phyloP scores from a whole-genome alignment of 1,139 yeast genomes.

The Debaryomyces singareniensis region DNA sequence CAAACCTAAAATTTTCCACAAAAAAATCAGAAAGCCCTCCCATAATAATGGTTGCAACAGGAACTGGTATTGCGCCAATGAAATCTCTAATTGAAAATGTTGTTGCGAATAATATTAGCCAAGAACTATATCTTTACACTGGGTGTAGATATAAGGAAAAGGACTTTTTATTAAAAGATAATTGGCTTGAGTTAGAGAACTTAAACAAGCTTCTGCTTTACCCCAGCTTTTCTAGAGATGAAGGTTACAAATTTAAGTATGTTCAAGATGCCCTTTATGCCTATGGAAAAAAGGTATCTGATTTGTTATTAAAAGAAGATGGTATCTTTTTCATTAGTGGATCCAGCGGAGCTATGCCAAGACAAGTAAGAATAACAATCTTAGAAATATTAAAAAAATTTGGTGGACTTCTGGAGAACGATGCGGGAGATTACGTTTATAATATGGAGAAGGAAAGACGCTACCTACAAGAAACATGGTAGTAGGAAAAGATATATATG shows the following conservation, averaged over 20 bases:
- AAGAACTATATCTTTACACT: constrained; percentile 49
- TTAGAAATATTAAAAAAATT: constrained; percentile 49
- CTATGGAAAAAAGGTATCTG: constrained; percentile 40
- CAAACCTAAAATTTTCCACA: constrained; percentile 28
- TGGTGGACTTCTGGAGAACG: constrained; percentile 29
- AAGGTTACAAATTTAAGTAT: constrained; percentile 38
- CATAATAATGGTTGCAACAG: constrained; percentile 73
- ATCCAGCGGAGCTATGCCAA: constrained; percentile 92
- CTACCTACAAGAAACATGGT: constrained; percentile 94
- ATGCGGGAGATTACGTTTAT: constrained; percentile 46
- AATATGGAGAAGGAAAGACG: constrained; percentile 61
- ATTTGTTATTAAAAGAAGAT: constrained; percentile 44
- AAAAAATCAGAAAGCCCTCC: constrained; percentile 32
- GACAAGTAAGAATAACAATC: constrained; percentile 75
- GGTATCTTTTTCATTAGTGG: constrained; percentile 81
- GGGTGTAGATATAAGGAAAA: constrained; percentile 68
- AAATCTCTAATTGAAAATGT: constrained; percentile 50
- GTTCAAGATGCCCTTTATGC: constrained; percentile 68
- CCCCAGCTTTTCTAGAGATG: constrained; percentile 62
- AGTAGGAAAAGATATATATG: too few relatives aligned
- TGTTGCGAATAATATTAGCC: constrained; percentile 9
- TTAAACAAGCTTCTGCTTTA: constrained; percentile 32
- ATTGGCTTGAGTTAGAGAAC: constrained; percentile 38
- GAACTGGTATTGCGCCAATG: constrained; percentile 92
- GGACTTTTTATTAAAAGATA: constrained; percentile 61